Evolutionary conservation across 108 stramenopile genomes (phyloP), one percentile per base, ranked within the genome.

Genomic region (Cyclotella cryptica): DNA sequence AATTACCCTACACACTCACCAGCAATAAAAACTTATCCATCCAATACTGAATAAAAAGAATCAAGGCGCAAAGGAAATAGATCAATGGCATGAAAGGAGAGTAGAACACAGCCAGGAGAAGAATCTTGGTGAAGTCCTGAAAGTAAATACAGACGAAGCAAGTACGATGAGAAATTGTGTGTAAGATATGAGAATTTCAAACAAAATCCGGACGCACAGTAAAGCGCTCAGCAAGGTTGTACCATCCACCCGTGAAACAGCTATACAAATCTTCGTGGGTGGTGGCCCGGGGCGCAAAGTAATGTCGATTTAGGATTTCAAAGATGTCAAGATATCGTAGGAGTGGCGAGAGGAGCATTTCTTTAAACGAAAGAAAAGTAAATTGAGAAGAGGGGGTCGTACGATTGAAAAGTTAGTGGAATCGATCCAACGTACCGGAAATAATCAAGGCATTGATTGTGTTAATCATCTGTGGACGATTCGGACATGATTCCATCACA

Each of bases 81-180:
- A 80, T 71, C 14, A 86, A 42, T 15, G 93, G 93, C 68, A 84
- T 81, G 24, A 91, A 69, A 21, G 91, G 84, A 15, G 90, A 86
- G 61, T 91, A 95, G 85, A 91, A 92, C 54, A 90, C 90, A 55
- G 77, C 81, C 1, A 95, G 75, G 58, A 95, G 87, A 46, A 95
- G 66, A 40, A 92, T 77, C 52, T 93, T 91, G 27, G 92, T 88
- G n/a, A 91, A 76, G 60, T 91, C 87, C 80, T 86, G 59, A 61
- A 53, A 42, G 35, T 1, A 69, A 42, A 53, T 1, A 69, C 17
- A 10, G 28, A 28, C 26, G n/a, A 54, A 13, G 0, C 3, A 15
- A 12, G 30, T 61, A 1, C 29, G 30, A 2, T 39, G 29, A n/a
- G 30, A 1, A 9, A 30, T 13, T 39, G 2, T 30, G 3, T 6